Conservation (phyloP, 352 stramenopile genomes). For the Phytophthora ohioensis region DNA sequence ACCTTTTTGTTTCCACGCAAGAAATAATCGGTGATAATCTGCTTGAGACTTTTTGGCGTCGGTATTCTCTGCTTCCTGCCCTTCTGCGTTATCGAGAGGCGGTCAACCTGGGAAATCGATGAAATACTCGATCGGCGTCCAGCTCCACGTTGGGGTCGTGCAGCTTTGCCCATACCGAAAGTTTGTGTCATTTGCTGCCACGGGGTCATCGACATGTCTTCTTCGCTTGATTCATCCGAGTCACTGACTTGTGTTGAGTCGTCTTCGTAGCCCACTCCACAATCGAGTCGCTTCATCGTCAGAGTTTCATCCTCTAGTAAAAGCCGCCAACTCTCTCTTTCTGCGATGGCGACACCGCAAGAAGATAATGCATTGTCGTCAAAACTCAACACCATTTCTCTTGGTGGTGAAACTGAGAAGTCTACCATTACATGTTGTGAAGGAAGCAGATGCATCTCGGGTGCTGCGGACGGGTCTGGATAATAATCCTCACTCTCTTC, state of each 20-base stretch:
- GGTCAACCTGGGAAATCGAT: conserved; percentile 69
- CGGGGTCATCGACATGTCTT: conserved; percentile 81
- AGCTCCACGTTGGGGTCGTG: conserved; percentile 33
- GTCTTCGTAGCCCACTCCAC: conserved; percentile 76
- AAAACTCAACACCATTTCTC: conserved; percentile 44
- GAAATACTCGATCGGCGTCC: conserved; percentile 71
- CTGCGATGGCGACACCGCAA: not conserved
- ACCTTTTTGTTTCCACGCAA: conserved; percentile 77
- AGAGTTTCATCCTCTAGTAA: conserved; percentile 55
- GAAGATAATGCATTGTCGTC: conserved; percentile 12
- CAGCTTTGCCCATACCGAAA: conserved; percentile 72
- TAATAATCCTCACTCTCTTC: conserved; percentile 8
- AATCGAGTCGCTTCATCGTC: conserved; percentile 77
- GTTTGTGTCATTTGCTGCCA: conserved; percentile 90
- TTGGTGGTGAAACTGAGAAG: conserved; percentile 53
- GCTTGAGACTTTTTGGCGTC: conserved; percentile 67
- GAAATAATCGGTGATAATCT: conserved; percentile 70
- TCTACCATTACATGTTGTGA: conserved; percentile 57
- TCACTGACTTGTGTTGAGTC: conserved; percentile 88
- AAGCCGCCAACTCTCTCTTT: conserved; percentile 30
- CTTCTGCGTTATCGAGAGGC: conserved; percentile 61
- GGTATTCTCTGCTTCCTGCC: conserved; percentile 57
- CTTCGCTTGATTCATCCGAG: conserved; percentile 79
- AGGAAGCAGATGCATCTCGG: conserved; percentile 25
- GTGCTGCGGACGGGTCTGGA: conserved; percentile 6